A percentile compares a stretch with the other conserved stretches of the same genome.
Conservation (phyloP, 2,329 filamentous ascomycete genomes). For the Aspergillus sojae region DNA sequence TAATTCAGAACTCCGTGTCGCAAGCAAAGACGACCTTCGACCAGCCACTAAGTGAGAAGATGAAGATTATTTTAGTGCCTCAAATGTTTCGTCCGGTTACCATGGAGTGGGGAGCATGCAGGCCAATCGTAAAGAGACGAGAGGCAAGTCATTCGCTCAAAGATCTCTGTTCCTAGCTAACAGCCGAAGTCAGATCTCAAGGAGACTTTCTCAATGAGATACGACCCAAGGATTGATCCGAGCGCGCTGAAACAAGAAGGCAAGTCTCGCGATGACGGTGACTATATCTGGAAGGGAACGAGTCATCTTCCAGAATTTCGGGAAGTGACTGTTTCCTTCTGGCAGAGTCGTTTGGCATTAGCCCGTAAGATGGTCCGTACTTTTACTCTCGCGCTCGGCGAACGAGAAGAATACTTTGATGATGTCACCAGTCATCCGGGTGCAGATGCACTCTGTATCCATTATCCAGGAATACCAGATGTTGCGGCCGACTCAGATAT, state of each 20-base stretch:
- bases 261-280: conserved; percentile 49
- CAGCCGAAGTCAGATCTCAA: conserved; percentile 46
- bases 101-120: conserved; percentile 30
- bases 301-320: conserved; percentile 44
- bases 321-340: conserved; percentile 25
- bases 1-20: conserved; percentile 21
- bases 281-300: conserved; percentile 58
- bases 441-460: conserved; percentile 48
- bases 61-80: conserved; percentile 37
- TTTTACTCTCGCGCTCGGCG: conserved; percentile 58
- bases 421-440: conserved; percentile 56
- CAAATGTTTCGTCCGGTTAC: conserved; percentile 55
- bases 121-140: conserved; percentile 33
- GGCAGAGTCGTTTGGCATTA: conserved; percentile 43
- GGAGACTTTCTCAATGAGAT: conserved; percentile 56
- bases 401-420: conserved; percentile 61
- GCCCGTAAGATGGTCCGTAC: conserved; percentile 54
- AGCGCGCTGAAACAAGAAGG: conserved; percentile 49
- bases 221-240: conserved; percentile 57
- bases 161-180: not conserved
- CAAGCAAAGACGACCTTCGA: conserved; percentile 49
- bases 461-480: conserved; percentile 46
- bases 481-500: conserved; percentile 25
- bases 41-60: conserved; percentile 50
- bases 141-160: conserved; percentile 39